Evolutionary conservation across 345 rosid species (phyloP), one percentile per base, ranked within the genome.

Genomic region (Rhizophora mangle): DNA sequence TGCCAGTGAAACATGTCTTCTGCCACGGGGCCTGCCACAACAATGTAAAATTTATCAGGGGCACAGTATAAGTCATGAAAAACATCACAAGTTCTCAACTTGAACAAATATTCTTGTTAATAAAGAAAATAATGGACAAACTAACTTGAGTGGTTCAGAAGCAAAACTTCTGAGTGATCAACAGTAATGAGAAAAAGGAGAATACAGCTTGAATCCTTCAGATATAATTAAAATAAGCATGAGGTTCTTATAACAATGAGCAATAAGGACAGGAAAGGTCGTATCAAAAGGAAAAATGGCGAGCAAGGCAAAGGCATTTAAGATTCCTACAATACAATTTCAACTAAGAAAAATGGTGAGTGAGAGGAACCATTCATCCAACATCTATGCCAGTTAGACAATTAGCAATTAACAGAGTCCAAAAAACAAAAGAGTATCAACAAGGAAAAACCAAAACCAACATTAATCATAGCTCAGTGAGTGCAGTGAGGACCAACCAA

Each of bases 1-100:
- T 78, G 81, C 81, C 81, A 78, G 68, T 78, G 81, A 71, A 78
- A 78, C 81, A 78, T 70, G 69, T 78, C 81, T 43, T 78, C 81
- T 16, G 78, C 81, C 37, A 78, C 81, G 29, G 81, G 81, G 49
- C 81, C 81, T 78, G 68, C 37, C 74, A 73, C 46, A 64, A 68
- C 4, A 64, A 49, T 6, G 2, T 9, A 24, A 56, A 27, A 24
- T 56, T 21, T 56, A 21, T 4, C 26, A 56, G 31, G 60, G 30
- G 29, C 30, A 26, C 24, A 22, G 22, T 29, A 26, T 29, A 39
- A 21, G n/a, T 21, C 19, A 68, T 9, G 57, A 37, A 46, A 52
- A 58, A 26, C 11, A 57, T 15, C 69, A 39, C 26, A 6, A 13
- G 8, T 15, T 34, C 21, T 15, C 16, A 34, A 46, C 18, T 9